phyloP scores from a whole-genome alignment of 1,284 basidiomycete genomes.

The Coniferiporia sulphurascens region DNA sequence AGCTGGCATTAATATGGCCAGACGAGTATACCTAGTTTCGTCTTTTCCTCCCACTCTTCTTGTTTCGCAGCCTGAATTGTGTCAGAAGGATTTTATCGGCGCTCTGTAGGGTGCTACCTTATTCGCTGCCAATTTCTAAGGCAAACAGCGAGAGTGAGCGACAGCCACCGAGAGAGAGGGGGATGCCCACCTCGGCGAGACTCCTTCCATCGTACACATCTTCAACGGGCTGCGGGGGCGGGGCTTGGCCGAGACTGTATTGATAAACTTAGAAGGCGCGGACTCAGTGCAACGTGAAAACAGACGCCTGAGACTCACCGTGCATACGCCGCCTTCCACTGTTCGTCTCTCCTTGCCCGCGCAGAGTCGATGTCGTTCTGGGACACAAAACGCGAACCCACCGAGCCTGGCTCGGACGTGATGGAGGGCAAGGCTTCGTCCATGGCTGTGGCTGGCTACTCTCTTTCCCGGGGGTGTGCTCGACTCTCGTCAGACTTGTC shows the following conservation, averaged over 20 bases:
- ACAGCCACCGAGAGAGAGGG: neutral
- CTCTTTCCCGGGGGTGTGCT: too few species aligned
- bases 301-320: constrained; percentile 41
- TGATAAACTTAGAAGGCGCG: constrained; percentile 8
- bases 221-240: constrained; percentile 70
- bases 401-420: constrained; percentile 44
- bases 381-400: constrained; percentile 76
- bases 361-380: constrained; percentile 78
- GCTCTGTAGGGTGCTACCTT: constrained; percentile 42
- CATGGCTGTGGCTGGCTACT: constrained; percentile 23
- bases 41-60: constrained; percentile 92
- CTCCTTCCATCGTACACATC: constrained; percentile 84
- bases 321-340: constrained; percentile 92
- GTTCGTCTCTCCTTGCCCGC: constrained; percentile 70
- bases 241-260: constrained; percentile 77
- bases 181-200: constrained; percentile 74
- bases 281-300: neutral
- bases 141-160: constrained; percentile 18
- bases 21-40: constrained; percentile 64
- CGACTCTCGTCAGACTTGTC: neutral
- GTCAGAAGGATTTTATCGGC: constrained; percentile 22
- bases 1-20: neutral
- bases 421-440: constrained; percentile 57
- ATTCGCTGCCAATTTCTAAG: constrained; percentile 77
- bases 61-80: constrained; percentile 71